Conservation (phyloP, 306 rosid species). For the Fragaria ananassa region DNA sequence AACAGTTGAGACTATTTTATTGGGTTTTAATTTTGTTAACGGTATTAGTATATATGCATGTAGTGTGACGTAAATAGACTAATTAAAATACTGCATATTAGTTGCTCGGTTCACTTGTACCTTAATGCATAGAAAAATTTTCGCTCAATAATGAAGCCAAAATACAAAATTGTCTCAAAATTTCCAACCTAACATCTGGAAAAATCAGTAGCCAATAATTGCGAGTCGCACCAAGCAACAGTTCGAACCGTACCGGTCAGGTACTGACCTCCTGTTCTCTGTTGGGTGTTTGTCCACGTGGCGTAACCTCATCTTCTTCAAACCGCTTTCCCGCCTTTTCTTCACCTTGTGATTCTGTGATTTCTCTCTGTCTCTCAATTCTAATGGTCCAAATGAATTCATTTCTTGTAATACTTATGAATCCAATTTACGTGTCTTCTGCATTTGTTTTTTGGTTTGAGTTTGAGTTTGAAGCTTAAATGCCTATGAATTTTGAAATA, state of each 20-base stretch:
- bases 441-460: no score
- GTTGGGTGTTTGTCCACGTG: background rate
- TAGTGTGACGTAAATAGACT: no score
- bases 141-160: background rate
- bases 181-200: background rate
- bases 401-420: background rate
- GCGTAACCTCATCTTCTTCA: background rate
- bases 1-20: no score
- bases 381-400: background rate
- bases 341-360: no score
- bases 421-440: background rate
- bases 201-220: background rate
- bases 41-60: no score
- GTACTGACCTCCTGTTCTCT: background rate
- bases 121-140: no score
- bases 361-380: background rate
- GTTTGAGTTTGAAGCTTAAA: background rate
- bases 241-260: background rate
- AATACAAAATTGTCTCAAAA: no score
- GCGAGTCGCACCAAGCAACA: background rate
- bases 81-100: no score
- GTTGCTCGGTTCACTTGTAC: fast-evolving
- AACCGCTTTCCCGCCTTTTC: slow-evolving; percentile 33
- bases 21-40: no score
- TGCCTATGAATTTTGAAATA: background rate